These are phyloP conservation scores for Tothia fuscella DNA, from an alignment of 2,329 filamentous ascomycete genomes.

Conservation along the genomic window DNA sequence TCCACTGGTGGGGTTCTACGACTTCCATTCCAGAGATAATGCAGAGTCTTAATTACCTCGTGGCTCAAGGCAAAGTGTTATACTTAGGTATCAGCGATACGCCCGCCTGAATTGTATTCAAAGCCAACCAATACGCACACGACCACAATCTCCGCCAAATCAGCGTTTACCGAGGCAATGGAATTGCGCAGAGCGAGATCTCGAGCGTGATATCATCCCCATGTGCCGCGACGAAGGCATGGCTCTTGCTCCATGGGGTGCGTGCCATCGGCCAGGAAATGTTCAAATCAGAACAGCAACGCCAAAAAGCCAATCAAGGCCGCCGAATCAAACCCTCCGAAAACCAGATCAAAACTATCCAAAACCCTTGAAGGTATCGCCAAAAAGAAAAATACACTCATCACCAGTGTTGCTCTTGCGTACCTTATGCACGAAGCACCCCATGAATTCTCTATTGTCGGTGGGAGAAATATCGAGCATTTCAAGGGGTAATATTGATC, in stretches of 20 bases:
- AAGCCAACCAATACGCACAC: constrained; percentile 47
- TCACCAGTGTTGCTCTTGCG: constrained; percentile 41
- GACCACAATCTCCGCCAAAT: constrained; percentile 60
- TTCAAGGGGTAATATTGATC: constrained; percentile 52
- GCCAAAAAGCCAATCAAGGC: constrained; percentile 18
- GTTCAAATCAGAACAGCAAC: constrained; percentile 30
- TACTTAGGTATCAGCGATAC: constrained; percentile 28
- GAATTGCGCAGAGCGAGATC: constrained; percentile 49
- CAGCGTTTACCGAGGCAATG: constrained; percentile 57
- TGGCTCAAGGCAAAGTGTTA: constrained; percentile 25
- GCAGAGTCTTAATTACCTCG: constrained; percentile 25
- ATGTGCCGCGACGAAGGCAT: constrained; percentile 53
- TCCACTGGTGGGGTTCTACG: constrained; percentile 24
- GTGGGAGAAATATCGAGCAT: constrained; percentile 60
- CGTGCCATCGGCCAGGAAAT: constrained; percentile 33
- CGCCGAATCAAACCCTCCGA: constrained; percentile 27
- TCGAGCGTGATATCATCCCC: constrained; percentile 57
- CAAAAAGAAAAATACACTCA: constrained; percentile 38
- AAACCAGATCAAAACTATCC: constrained; percentile 40
- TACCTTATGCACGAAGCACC: constrained; percentile 62
- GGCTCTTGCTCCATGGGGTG: constrained; percentile 44
- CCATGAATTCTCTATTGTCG: constrained; percentile 64
- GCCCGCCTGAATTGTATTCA: constrained; percentile 30
- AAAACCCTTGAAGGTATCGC: constrained; percentile 50
- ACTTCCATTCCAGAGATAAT: constrained; percentile 27